A percentile compares a stretch with the other conserved stretches of the same genome.
phyloP scores from a whole-genome alignment of 495 filamentous ascomycete species.

The Usnea hakonensis region DNA sequence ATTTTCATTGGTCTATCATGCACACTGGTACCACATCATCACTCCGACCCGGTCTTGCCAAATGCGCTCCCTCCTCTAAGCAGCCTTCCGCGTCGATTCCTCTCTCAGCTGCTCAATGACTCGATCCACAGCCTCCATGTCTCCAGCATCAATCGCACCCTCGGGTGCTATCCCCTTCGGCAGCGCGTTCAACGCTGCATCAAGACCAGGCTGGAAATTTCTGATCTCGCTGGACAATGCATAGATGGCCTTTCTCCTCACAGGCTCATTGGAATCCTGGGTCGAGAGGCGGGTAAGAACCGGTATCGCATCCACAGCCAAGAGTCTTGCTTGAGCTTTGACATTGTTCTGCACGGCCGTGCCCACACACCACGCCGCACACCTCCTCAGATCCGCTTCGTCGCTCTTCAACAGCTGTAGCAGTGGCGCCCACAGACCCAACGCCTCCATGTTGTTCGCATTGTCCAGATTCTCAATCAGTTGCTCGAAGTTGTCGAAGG shows the following conservation, averaged over 20 bases:
- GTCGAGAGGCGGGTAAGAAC: conserved; percentile 58
- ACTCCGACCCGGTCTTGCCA: neutral
- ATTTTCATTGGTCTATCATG: neutral
- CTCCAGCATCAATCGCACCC: conserved; percentile 58
- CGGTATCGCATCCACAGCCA: conserved; percentile 63
- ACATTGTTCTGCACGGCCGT: conserved; percentile 95
- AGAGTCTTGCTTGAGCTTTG: conserved; percentile 68
- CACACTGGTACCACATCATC: neutral
- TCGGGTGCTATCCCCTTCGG: conserved; percentile 51
- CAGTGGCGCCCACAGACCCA: conserved; percentile 75
- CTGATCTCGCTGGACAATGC: conserved; percentile 75
- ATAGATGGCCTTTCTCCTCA: conserved; percentile 81
- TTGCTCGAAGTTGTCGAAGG: conserved; percentile 95
- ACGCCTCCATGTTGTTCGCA: conserved; percentile 76
- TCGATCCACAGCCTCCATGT: conserved; percentile 78
- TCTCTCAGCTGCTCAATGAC: conserved; percentile 62
- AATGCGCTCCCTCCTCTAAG: neutral
- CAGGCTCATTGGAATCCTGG: conserved; percentile 48
- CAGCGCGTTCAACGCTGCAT: conserved; percentile 53
- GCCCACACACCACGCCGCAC: conserved; percentile 87
- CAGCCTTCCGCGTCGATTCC: conserved; percentile 30
- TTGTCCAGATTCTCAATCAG: conserved; percentile 89
- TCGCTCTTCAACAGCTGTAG: conserved; percentile 56
- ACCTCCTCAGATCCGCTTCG: conserved; percentile 63
- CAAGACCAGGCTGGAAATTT: conserved; percentile 75